Evolutionary conservation across 1,284 basidiomycete species (phyloP), one percentile per base, ranked within the genome.

Genomic region (Tilletia walkeri): DNA sequence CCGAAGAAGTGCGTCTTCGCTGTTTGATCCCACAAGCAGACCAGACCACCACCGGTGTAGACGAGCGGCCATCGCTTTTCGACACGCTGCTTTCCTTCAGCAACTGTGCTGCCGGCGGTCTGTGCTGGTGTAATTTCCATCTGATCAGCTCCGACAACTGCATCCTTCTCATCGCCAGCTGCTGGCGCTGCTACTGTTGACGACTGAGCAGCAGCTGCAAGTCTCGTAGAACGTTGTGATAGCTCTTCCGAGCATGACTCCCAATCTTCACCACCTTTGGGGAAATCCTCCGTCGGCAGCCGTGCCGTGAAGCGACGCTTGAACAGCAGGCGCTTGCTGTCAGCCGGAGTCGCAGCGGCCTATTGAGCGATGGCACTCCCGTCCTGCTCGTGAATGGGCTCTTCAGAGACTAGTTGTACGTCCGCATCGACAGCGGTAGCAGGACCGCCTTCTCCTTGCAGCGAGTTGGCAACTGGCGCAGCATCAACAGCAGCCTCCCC

Each of bases 21-120:
- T 76, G 90, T 87, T 70, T 89, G 86, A 72, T 92, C 89, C 86
- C 97, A 98, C 79, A 94, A 90, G 85, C 90, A 91, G 76, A 90
- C 87, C 72, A 99, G 86, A 0, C 88, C 89, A 82, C 97, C 94
- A 63, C 89, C 89, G 6, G 89, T 88, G 72, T 87, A 87, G 45
- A 96, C 86, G 14, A 92, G 86, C 7, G 82, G 80, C 59, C 66
- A 77, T 63, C 36, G 30, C 50, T 30, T 67, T 38, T 3, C 7
- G 72, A 65, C 18, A 70, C 72, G 12, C 72, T 67, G 16, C 36
- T 59, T 67, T 70, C 74, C 34, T n/a, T 67, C 18, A 20, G 7
- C 69, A 48, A 59, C 14, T 16, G 30, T 63, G 41, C 0, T 76
- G 78, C 24, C 84, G 80, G 41, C 80, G 75, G 39, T 83, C 82